These are phyloP conservation scores for Pythium aquatile DNA, from an alignment of 352 stramenopile species.

Conservation along the genomic window DNA sequence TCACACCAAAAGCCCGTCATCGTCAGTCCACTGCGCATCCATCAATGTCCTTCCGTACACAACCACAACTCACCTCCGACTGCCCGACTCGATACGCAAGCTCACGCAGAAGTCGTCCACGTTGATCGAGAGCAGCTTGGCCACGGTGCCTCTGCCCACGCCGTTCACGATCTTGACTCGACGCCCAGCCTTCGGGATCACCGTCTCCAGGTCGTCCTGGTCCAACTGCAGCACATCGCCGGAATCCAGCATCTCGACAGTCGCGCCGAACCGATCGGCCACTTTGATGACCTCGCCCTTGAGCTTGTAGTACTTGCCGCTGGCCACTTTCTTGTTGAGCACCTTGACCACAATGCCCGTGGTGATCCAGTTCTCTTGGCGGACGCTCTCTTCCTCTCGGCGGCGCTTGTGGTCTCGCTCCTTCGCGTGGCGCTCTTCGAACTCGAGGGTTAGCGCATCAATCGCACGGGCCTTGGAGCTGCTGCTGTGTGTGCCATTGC, in stretches of 20 bases:
- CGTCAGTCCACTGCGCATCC: neutral
- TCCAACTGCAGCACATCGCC: slow-evolving; percentile 81
- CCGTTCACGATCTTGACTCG: slow-evolving; percentile 82
- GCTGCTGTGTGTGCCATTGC: neutral
- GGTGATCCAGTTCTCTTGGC: slow-evolving; percentile 91
- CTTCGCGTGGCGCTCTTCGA: slow-evolving; percentile 17
- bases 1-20: neutral
- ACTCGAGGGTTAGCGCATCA: slow-evolving; percentile 25
- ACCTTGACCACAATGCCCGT: slow-evolving; percentile 93
- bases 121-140: slow-evolving; percentile 69
- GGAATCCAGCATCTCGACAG: slow-evolving; percentile 79
- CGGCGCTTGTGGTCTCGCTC: slow-evolving; percentile 29
- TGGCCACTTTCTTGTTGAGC: slow-evolving; percentile 90
- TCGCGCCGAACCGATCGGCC: slow-evolving; percentile 79
- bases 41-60: neutral
- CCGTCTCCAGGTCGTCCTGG: slow-evolving; percentile 89
- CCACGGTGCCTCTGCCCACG: slow-evolving; percentile 48
- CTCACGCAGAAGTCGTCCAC: slow-evolving; percentile 66
- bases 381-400: slow-evolving; percentile 42
- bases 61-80: slow-evolving; percentile 35
- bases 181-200: slow-evolving; percentile 73
- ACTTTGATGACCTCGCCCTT: slow-evolving; percentile 82
- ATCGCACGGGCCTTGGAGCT: slow-evolving; percentile 13
- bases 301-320: slow-evolving; percentile 88
- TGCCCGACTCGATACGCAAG: slow-evolving; percentile 62